Evolutionary conservation across 495 filamentous ascomycete genomes (phyloP).

Genomic region (Aspergillus incahuasiensis): DNA sequence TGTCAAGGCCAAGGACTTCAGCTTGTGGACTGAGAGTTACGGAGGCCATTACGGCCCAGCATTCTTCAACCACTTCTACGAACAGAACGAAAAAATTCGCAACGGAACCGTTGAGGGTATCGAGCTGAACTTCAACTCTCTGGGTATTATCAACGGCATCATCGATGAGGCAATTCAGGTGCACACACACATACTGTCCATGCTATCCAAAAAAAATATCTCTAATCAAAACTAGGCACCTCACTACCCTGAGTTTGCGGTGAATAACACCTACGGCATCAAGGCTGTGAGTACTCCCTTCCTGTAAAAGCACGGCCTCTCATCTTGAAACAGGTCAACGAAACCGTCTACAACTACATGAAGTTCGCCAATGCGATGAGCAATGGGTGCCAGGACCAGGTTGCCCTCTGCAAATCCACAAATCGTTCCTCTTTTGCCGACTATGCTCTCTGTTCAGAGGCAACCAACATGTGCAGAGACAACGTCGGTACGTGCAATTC

Average conservation of each 20-base stretch:
- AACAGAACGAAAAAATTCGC: slow-evolving; percentile 54
- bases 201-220: not conserved
- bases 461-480: slow-evolving; percentile 38
- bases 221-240: slow-evolving; percentile 29
- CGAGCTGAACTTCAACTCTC: slow-evolving; percentile 44
- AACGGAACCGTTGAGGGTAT: slow-evolving; percentile 34
- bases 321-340: slow-evolving; percentile 40
- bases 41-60: slow-evolving; percentile 53
- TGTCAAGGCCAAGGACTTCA: slow-evolving; percentile 50
- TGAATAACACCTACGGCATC: slow-evolving; percentile 72
- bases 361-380: slow-evolving; percentile 45
- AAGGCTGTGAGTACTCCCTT: slow-evolving; percentile 44
- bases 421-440: slow-evolving; percentile 42
- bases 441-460: slow-evolving; percentile 35
- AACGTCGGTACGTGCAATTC: slow-evolving; percentile 31
- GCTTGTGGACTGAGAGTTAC: slow-evolving; percentile 52
- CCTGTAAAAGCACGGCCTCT: slow-evolving; percentile 8
- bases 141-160: slow-evolving; percentile 64
- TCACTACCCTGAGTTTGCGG: slow-evolving; percentile 63
- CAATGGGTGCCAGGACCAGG: slow-evolving; percentile 58
- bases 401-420: slow-evolving; percentile 43
- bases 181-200: too few species aligned
- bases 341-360: slow-evolving; percentile 47
- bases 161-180: slow-evolving; percentile 64
- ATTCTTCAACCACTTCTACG: slow-evolving; percentile 53